phyloP scores from a whole-genome alignment of 768 basidiomycete genomes.

The Suillus brevipes region DNA sequence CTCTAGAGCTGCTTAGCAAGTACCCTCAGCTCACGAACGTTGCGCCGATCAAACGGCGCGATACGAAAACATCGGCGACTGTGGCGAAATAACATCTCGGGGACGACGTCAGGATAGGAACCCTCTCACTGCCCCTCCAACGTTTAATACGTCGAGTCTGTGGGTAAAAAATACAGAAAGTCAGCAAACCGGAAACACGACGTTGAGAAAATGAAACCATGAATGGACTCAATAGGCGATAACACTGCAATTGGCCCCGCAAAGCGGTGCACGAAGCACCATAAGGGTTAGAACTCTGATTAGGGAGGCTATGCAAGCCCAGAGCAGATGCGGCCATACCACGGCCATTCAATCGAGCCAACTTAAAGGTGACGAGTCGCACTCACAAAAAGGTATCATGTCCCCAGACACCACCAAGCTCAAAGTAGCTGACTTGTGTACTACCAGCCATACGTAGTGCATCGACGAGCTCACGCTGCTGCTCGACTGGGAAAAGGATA shows the following conservation, averaged over 20 bases:
- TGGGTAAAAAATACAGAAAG: not conserved
- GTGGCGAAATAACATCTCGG: not conserved
- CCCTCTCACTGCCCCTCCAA: conserved; percentile 88
- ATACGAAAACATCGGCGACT: not conserved
- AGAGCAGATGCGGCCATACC: not conserved
- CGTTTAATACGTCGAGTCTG: conserved; percentile 84
- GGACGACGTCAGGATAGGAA: conserved; percentile 59
- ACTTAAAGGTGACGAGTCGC: not conserved
- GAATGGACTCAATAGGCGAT: not conserved
- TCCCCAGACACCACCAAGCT: conserved; percentile 98
- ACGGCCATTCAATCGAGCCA: not conserved
- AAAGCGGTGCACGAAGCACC: conserved; percentile 1
- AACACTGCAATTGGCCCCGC: not conserved
- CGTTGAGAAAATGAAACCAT: conserved; percentile 1
- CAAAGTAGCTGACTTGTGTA: conserved; percentile 88
- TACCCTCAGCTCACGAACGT: not conserved
- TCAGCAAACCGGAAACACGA: not conserved
- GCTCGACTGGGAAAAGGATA: conserved; percentile 95
- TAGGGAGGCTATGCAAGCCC: not conserved
- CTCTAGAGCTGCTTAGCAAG: not conserved
- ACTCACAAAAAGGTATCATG: conserved; percentile 95
- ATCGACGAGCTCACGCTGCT: conserved; percentile 93
- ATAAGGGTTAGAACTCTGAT: not conserved
- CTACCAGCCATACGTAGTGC: conserved; percentile 92
- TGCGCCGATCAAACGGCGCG: not conserved